Percentiles rank a stretch among this genome's conserved stretches.
phyloP scores from a whole-genome alignment of 805 yeast species.

The Spathaspora passalidarum region DNA sequence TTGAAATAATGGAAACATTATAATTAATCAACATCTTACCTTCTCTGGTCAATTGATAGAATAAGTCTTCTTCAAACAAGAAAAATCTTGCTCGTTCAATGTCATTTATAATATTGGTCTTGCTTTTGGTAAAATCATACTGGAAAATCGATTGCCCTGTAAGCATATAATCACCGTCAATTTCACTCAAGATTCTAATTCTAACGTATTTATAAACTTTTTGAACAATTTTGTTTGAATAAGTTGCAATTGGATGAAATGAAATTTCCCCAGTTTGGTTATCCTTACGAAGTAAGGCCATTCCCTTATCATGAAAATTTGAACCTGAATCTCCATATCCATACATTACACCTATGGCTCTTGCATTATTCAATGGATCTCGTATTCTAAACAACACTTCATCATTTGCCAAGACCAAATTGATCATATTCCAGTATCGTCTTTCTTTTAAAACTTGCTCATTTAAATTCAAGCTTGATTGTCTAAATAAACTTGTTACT shows the following conservation, averaged over 20 bases:
- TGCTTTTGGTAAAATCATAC: constrained; percentile 13
- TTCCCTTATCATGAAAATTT: constrained; percentile 66
- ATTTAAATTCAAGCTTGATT: constrained; percentile 49
- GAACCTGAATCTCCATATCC: constrained; percentile 94
- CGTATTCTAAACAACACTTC: constrained; percentile 70
- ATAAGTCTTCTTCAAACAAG: constrained; percentile 86
- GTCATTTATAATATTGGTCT: constrained; percentile 39
- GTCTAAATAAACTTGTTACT: constrained; percentile 49
- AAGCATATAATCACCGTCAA: constrained; percentile 51
- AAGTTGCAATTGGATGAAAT: constrained; percentile 28
- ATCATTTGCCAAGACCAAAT: constrained; percentile 41
- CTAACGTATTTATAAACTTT: constrained; percentile 48
- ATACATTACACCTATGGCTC: constrained; percentile 75
- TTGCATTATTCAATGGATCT: constrained; percentile 44
- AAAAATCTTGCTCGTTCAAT: constrained; percentile 68
- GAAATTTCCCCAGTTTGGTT: constrained; percentile 27
- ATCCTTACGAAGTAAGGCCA: constrained; percentile 64
- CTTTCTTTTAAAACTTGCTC: constrained; percentile 60
- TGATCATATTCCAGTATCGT: constrained; percentile 60
- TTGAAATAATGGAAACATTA: constrained; percentile 62
- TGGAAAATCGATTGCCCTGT: constrained; percentile 54
- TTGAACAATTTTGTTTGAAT: constrained; percentile 30
- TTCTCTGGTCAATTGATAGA: constrained; percentile 73
- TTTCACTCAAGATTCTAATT: constrained; percentile 56
- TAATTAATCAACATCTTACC: constrained; percentile 66